phyloP scores from a whole-genome alignment of 768 basidiomycete genomes.

The Auriculariales sp. region DNA sequence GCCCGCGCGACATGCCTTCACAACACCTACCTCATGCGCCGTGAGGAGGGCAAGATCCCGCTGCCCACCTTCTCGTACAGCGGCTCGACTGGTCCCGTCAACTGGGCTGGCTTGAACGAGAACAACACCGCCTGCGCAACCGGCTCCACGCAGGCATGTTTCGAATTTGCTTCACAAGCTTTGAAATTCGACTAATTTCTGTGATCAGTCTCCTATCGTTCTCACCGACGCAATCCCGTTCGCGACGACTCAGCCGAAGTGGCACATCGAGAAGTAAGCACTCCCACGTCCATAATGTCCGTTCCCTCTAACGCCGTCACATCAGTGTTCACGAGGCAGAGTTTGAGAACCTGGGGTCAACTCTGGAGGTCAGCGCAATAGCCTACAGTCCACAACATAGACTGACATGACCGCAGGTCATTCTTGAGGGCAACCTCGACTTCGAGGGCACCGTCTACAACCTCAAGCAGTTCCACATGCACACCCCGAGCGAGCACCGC shows the following conservation, averaged over 20 bases:
- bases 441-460: neutral
- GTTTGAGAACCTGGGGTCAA: neutral
- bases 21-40: no score
- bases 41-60: no score
- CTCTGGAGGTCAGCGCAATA: no score
- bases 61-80: neutral
- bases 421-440: neutral
- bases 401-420: no score
- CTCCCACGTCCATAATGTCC: neutral
- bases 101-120: neutral
- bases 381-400: no score
- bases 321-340: neutral
- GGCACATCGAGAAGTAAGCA: no score
- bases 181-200: no score
- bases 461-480: neutral
- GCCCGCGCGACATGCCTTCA: no score
- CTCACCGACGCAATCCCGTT: no score
- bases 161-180: no score
- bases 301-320: neutral
- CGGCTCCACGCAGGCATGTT: no score
- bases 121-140: neutral
- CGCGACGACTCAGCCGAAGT: no score
- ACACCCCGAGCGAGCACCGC: neutral
- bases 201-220: neutral
- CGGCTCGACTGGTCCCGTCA: neutral